Percentiles rank a stretch among this genome's conserved stretches.
phyloP scores from a whole-genome alignment of 768 basidiomycete genomes.

The Agrocybe praecox region DNA sequence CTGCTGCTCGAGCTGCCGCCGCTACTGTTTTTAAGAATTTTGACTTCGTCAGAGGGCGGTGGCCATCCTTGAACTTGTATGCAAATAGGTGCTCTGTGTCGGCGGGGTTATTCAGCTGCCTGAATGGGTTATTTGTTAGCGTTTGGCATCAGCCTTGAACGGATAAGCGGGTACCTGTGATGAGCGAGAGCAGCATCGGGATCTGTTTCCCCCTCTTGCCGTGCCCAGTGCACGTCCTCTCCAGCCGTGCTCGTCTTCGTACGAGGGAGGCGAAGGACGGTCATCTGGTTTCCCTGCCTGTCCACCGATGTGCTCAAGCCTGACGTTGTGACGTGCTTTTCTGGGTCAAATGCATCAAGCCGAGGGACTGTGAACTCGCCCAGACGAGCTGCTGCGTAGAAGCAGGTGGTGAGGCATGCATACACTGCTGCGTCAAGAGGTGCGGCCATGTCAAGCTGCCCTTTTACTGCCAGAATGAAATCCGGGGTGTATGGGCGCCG shows the following conservation, averaged over 20 bases:
- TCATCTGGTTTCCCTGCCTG: conserved; percentile 22
- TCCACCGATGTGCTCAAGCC: conserved; percentile 22
- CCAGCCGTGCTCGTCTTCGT: conserved; percentile 24
- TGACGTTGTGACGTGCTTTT: conserved; percentile 25
- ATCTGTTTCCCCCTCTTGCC: conserved; percentile 26
- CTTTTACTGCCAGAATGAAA: conserved; percentile 18
- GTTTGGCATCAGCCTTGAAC: too few relatives aligned
- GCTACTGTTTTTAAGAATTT: conserved; percentile 23
- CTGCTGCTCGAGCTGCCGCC: conserved; percentile 5
- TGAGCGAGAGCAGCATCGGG: conserved; percentile 20
- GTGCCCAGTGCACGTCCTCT: conserved; percentile 29
- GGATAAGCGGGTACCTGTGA: too few relatives aligned
- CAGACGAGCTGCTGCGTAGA: conserved; percentile 31
- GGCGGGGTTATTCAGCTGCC: conserved; percentile 5
- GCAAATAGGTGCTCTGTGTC: conserved; percentile 26
- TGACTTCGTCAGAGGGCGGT: conserved; percentile 26
- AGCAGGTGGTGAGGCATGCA: conserved; percentile 40
- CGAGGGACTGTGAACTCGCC: conserved; percentile 41
- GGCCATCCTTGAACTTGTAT: conserved; percentile 13
- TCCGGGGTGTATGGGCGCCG: conserved; percentile 29
- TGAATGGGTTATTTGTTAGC: too few relatives aligned
- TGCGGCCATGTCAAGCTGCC: conserved; percentile 21
- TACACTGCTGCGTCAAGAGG: conserved; percentile 36
- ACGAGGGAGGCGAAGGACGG: conserved; percentile 26
- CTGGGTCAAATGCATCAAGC: conserved; percentile 29